These are phyloP conservation scores for Diaporthe vaccinii DNA, from an alignment of 2,329 filamentous ascomycete genomes.

Conservation along the genomic window DNA sequence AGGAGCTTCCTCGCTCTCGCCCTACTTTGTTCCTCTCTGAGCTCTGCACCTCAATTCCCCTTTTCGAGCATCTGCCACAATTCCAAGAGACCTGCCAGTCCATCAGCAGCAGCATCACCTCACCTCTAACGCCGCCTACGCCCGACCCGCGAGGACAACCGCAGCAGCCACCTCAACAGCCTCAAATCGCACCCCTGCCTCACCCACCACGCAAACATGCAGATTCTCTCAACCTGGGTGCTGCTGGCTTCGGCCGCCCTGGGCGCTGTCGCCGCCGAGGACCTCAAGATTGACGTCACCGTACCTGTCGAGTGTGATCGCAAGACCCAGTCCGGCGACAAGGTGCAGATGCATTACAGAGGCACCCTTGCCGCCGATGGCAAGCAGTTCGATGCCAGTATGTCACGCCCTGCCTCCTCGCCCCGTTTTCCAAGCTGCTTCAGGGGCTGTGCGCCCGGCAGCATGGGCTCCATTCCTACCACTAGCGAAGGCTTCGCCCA, in stretches of 20 bases:
- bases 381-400: conserved; percentile 84
- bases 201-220: conserved; percentile 60
- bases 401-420: conserved; percentile 44
- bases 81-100: neutral
- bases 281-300: conserved; percentile 84
- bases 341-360: conserved; percentile 87
- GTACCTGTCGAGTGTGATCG: conserved; percentile 82
- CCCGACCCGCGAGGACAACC: neutral
- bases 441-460: neutral
- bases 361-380: conserved; percentile 81
- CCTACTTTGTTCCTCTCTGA: conserved; percentile 3
- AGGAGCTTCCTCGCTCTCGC: conserved; percentile 19
- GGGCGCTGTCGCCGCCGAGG: conserved; percentile 65
- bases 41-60: conserved; percentile 27
- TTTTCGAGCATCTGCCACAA: conserved; percentile 7
- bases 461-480: neutral
- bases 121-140: neutral
- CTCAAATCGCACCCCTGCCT: conserved; percentile 5
- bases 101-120: neutral
- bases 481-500: conserved; percentile 44
- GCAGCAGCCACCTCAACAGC: neutral
- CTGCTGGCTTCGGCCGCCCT: conserved; percentile 65
- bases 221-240: conserved; percentile 61
- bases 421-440: neutral
- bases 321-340: conserved; percentile 82